Evolutionary conservation across 2,329 filamentous ascomycete genomes (phyloP).

Genomic region (Pseudogymnoascus sp.): DNA sequence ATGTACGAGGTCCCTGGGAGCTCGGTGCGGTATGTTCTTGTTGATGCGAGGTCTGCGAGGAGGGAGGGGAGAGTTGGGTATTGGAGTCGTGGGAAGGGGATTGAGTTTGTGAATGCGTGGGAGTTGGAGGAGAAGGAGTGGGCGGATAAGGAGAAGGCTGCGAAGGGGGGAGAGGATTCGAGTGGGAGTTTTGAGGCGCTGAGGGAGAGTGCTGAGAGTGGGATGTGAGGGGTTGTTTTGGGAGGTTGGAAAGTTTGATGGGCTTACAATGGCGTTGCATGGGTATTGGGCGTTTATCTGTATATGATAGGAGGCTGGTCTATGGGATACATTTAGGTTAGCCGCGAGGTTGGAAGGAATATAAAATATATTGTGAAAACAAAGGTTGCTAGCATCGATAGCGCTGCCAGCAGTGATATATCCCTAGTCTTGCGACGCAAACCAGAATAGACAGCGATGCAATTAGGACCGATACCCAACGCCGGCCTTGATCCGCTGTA

Average conservation of each 20-base stretch:
- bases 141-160: constrained; percentile 14
- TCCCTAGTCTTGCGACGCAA: background rate
- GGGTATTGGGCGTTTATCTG: background rate
- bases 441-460: background rate
- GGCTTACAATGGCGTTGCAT: background rate
- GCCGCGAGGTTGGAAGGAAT: background rate
- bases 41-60: constrained; percentile 56
- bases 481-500: too few species aligned
- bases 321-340: background rate
- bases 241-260: too few species aligned
- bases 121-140: constrained; percentile 49
- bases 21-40: constrained; percentile 61
- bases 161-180: constrained; percentile 5
- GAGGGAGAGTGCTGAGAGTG: constrained; percentile 22
- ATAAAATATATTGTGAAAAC: background rate
- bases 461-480: background rate
- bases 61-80: constrained; percentile 51
- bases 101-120: constrained; percentile 60
- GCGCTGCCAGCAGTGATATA: background rate
- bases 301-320: background rate
- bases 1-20: constrained; percentile 67
- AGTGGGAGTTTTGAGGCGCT: constrained; percentile 21
- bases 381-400: background rate
- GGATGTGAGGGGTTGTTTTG: constrained; percentile 24
- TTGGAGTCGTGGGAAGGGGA: constrained; percentile 62